Conservation (phyloP, 257 asterid genomes). For the Euphrasia confusa region DNA sequence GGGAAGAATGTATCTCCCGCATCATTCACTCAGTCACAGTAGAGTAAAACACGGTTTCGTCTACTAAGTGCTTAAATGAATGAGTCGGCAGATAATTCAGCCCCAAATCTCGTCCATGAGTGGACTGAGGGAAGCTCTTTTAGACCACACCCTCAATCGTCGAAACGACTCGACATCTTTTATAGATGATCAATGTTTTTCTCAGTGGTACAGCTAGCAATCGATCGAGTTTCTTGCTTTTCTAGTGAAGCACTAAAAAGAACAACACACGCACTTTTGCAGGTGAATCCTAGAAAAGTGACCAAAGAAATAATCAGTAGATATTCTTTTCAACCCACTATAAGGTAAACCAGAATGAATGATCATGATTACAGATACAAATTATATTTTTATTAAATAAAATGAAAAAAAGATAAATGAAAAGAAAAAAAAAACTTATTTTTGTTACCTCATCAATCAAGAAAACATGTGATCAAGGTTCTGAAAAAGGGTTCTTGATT, state of each 20-base stretch:
- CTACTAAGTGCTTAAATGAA: slow-evolving; percentile 78
- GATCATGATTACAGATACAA: background rate
- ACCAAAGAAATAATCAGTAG: background rate
- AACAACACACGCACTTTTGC: background rate
- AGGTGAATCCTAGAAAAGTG: background rate
- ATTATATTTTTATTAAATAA: background rate
- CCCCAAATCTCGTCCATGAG: slow-evolving; percentile 67
- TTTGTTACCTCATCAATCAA: background rate
- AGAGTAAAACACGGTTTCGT: slow-evolving; percentile 30
- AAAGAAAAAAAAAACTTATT: background rate
- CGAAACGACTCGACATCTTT: slow-evolving; percentile 3
- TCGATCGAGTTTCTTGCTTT: background rate
- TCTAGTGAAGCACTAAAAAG: background rate
- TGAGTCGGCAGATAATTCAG: slow-evolving; percentile 94
- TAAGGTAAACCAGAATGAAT: background rate
- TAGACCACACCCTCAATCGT: slow-evolving; percentile 36
- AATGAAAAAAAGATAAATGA: background rate
- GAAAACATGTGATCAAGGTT: no score
- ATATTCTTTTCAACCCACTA: background rate
- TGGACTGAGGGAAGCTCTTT: slow-evolving; percentile 98
- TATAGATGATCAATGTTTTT: background rate
- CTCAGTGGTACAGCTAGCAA: background rate
- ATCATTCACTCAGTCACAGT: slow-evolving; percentile 94
- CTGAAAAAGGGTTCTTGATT: background rate
- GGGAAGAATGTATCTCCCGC: slow-evolving; percentile 95